Conservation (phyloP, 495 filamentous ascomycete genomes). For the Cenococcum geophilum region DNA sequence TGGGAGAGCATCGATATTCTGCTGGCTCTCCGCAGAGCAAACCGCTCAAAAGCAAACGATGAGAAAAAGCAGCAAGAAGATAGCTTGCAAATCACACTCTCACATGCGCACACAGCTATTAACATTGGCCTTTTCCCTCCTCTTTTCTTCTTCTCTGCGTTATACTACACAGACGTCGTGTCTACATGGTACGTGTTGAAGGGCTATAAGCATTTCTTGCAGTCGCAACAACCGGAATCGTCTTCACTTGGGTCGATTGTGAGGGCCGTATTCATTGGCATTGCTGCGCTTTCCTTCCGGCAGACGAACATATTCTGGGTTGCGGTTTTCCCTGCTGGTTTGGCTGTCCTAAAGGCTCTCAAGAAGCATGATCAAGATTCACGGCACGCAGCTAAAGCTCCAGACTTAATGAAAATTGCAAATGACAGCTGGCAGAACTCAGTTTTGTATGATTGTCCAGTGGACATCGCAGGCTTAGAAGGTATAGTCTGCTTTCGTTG, state of each 20-base stretch:
- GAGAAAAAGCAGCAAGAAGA: background rate
- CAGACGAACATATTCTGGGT: conserved; percentile 99
- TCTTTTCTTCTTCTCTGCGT: conserved; percentile 86
- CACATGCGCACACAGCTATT: conserved; percentile 54
- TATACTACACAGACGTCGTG: conserved; percentile 89
- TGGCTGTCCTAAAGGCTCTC: conserved; percentile 50
- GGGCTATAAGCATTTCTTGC: conserved; percentile 35
- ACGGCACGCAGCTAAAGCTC: conserved; percentile 7
- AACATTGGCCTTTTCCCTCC: conserved; percentile 85
- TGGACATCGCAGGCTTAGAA: conserved; percentile 35
- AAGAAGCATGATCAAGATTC: conserved; percentile 29
- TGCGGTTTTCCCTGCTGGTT: conserved; percentile 72
- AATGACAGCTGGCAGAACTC: conserved; percentile 32
- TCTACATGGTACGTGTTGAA: conserved; percentile 53
- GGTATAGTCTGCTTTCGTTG: conserved; percentile 38
- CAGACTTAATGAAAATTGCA: background rate
- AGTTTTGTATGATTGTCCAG: conserved; percentile 56
- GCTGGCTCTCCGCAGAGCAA: conserved; percentile 17
- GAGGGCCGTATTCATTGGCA: conserved; percentile 43
- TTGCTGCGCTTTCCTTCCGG: conserved; percentile 63
- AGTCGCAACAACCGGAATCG: background rate
- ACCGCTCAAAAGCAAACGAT: background rate
- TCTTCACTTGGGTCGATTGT: background rate
- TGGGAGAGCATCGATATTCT: conserved; percentile 13
- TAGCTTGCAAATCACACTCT: background rate